Evolutionary conservation across 768 basidiomycete genomes (phyloP).

Genomic region (Coprinellus aureogranulatus): DNA sequence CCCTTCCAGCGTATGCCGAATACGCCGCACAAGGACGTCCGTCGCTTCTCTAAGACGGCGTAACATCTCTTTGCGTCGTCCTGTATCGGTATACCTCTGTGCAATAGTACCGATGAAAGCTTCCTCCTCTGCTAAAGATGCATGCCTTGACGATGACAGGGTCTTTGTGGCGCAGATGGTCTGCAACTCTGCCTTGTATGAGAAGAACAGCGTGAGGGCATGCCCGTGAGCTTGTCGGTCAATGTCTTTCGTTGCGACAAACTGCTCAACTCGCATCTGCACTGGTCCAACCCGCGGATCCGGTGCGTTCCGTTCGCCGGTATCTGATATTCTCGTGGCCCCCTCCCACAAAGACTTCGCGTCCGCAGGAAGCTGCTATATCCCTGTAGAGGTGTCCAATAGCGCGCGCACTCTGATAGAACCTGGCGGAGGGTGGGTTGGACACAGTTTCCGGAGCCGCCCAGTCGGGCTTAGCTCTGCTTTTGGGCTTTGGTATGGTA

Average conservation of each 20-base stretch:
- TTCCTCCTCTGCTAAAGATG: slow-evolving; percentile 58
- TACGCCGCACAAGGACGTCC: slow-evolving; percentile 44
- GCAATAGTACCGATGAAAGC: slow-evolving; percentile 64
- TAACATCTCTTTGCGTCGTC: slow-evolving; percentile 51
- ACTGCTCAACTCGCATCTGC: slow-evolving; percentile 29
- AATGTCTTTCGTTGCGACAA: slow-evolving; percentile 24
- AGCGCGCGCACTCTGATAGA: slow-evolving; percentile 52
- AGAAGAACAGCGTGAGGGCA: slow-evolving; percentile 31
- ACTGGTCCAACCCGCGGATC: slow-evolving; percentile 7
- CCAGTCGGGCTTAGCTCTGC: slow-evolving; percentile 55
- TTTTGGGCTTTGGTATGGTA: slow-evolving; percentile 44
- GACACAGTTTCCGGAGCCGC: slow-evolving; percentile 55
- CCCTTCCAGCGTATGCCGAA: slow-evolving; percentile 49
- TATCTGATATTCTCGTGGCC: slow-evolving; percentile 2
- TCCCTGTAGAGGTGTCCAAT: slow-evolving; percentile 63
- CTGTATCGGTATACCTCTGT: slow-evolving; percentile 57
- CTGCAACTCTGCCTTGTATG: slow-evolving; percentile 47
- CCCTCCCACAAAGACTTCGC: slow-evolving; percentile 1
- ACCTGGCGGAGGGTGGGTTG: slow-evolving; percentile 21
- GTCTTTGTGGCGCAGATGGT: slow-evolving; percentile 48
- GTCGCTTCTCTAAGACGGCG: slow-evolving; percentile 56
- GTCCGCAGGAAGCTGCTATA: slow-evolving; percentile 51
- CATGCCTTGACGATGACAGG: slow-evolving; percentile 38
- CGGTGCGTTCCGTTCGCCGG: background rate
- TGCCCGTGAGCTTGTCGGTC: slow-evolving; percentile 23